phyloP scores from a whole-genome alignment of 345 rosid species.

The Diplotaxis tenuifolia region DNA sequence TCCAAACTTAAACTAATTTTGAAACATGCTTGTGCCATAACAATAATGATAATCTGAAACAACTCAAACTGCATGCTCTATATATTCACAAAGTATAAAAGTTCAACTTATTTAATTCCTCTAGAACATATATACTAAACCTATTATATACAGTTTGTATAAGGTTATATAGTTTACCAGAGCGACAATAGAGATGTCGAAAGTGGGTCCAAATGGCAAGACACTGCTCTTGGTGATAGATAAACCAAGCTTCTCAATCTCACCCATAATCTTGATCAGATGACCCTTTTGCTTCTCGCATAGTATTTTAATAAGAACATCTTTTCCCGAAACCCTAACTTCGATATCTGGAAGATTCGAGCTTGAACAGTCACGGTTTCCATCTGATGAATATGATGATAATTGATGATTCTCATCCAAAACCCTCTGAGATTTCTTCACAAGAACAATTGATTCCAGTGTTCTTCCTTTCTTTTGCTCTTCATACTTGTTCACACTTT shows the following conservation, averaged over 20 bases:
- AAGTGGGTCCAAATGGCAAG: conserved; percentile 68
- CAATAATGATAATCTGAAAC: background rate
- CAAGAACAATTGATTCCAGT: conserved; percentile 61
- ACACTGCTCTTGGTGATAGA: conserved; percentile 53
- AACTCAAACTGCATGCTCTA: background rate
- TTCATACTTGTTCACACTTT: conserved; percentile 61
- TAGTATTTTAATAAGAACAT: conserved; percentile 67
- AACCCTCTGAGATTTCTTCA: conserved; percentile 58
- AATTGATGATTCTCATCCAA: conserved; percentile 34
- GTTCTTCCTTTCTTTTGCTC: conserved; percentile 57
- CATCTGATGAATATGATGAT: conserved; percentile 10
- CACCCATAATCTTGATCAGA: conserved; percentile 53
- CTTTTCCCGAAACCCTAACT: conserved; percentile 62
- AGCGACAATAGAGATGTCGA: conserved; percentile 66
- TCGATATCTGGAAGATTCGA: conserved; percentile 71
- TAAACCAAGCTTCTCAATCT: conserved; percentile 63
- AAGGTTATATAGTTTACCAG: conserved; percentile 47
- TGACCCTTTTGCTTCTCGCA: conserved; percentile 72
- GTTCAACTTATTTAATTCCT: background rate
- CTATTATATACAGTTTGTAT: background rate
- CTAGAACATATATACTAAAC: background rate
- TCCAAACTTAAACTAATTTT: background rate
- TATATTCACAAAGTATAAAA: background rate
- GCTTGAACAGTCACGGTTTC: conserved; percentile 16
- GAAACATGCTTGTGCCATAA: background rate